Evolutionary conservation across 495 filamentous ascomycete species (phyloP).

Genomic region (Neurospora hispaniola): DNA sequence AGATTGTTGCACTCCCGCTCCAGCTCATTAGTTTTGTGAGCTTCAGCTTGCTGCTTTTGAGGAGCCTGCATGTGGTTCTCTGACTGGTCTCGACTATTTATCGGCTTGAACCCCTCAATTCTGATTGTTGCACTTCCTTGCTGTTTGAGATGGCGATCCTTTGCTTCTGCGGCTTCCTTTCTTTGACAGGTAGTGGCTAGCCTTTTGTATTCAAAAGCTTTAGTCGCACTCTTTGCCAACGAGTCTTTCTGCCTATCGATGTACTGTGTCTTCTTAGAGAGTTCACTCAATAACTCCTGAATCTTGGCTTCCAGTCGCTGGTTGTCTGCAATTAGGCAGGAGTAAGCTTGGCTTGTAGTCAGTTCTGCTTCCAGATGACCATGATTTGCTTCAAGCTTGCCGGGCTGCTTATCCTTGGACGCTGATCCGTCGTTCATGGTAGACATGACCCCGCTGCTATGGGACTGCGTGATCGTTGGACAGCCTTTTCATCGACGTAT

Average conservation of each 20-base stretch:
- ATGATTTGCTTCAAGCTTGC: background rate
- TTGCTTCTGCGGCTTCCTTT: no score
- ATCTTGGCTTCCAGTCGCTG: background rate
- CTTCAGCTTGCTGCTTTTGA: no score
- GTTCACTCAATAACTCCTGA: background rate
- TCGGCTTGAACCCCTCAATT: no score
- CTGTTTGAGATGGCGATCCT: no score
- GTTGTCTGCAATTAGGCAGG: background rate
- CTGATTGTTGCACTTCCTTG: no score
- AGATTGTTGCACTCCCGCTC: no score
- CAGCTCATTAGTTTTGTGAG: no score
- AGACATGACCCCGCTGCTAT: background rate
- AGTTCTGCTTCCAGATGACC: background rate
- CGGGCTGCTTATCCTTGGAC: background rate
- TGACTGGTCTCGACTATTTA: no score
- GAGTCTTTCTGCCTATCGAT: no score
- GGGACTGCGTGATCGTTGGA: background rate
- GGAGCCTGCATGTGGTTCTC: no score
- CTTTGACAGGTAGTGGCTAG: no score
- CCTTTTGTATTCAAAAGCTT: background rate
- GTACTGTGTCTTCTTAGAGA: background rate
- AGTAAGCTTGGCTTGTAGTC: background rate
- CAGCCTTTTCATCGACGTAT: background rate
- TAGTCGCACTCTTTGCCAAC: no score
- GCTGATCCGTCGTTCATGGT: background rate